Evolutionary conservation across 208 protist genomes (phyloP), one percentile per base, ranked within the genome.

Genomic region (Strigomonas culicis): DNA sequence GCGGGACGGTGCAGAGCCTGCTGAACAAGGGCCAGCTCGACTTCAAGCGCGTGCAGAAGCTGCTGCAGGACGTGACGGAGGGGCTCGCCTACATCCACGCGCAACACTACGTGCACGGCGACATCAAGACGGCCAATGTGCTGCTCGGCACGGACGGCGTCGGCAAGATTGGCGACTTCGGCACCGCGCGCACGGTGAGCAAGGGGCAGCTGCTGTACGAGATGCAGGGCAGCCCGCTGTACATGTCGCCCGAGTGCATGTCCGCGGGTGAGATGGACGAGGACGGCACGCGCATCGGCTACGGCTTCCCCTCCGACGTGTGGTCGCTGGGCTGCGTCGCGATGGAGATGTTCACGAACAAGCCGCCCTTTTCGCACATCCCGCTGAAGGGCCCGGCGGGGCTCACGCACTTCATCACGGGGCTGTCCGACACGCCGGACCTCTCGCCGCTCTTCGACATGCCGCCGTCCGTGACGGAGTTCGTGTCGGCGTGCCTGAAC

Each of bases 41-140:
- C 28, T 82, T 92, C 57, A 77, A 67, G 24, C 78, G 93, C 58
- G 74, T 86, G 58, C 79, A 88, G 51, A 74, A 75, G 24, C 64
- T 93, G 27, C 74, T 90, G 34, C 75, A 67, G 39, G 86, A 96
- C 63, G 70, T 96, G 22, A 79, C 88, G 53, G 75, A 85, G 43
- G 92, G 90, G 8, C 75, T 98, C 13, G 86, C 85, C 15, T 98
- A 96, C 81, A 91, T 98, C 56, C 95, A 98, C 77, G 68, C 83
- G 6, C 82, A 94, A 67, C 55, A 84, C 55, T 90, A 95, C 76
- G 88, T 97, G 4, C 94, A 98, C 66, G 61, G 91, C 62, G 94
- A 98, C 71, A 86, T 98, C 59, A 98, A 98, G 73, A 93, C 92
- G 0, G 88, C 87, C 25, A 98, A 98, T 73, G 75, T 97, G 17